Evolutionary conservation across 345 rosid species (phyloP), one percentile per base, ranked within the genome.

Genomic region (Turnera subulata): DNA sequence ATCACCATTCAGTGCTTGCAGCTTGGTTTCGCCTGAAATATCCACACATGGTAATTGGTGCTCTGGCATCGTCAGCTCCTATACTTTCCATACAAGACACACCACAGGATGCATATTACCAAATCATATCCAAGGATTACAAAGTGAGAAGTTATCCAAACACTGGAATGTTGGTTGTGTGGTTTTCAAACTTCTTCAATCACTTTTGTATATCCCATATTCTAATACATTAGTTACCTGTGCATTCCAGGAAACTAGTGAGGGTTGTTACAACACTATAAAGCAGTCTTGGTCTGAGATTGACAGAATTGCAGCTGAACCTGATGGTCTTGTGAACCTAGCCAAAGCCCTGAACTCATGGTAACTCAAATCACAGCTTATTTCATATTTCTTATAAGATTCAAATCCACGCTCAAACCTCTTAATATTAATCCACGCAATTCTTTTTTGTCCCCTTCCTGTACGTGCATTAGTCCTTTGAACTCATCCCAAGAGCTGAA

Each of bases 21-120:
- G 49, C 72, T 11, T 72, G 72, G 76, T 49, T 72, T 25, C 72
- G 72, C 5, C 64, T 72, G 22, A 72, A 72, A 37, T 72, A 72
- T 50, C 72, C 66, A 5, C 72, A 67, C 62, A 25, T 67, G 16
- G 62, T 45, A 2, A 33, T 55, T 13, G 73, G 69, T 18, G 49
- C 77, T 11, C 21, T 73, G 46, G 76, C 76, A 32, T 67, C 72
- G 20, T 67, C 76, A 1, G 66, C 76, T 11, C 71, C 71, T 2
- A 58, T 72, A 16, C 62, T 66, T 49, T 66, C 66, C 9, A 71
- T 62, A 10, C 50, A 72, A 39, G 53, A 66, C 14, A 58, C 65
- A 9, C 68, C 72, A 16, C 65, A 62, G 19, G 37, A 72, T 53
- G 73, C 50, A 38, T 73, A 58, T 25, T 53, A 23, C 44, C 25